Percentiles rank a stretch among this genome's conserved stretches.
These are phyloP conservation scores for Conticribra guillardii DNA, from an alignment of 108 stramenopile genomes.

Conservation along the genomic window DNA sequence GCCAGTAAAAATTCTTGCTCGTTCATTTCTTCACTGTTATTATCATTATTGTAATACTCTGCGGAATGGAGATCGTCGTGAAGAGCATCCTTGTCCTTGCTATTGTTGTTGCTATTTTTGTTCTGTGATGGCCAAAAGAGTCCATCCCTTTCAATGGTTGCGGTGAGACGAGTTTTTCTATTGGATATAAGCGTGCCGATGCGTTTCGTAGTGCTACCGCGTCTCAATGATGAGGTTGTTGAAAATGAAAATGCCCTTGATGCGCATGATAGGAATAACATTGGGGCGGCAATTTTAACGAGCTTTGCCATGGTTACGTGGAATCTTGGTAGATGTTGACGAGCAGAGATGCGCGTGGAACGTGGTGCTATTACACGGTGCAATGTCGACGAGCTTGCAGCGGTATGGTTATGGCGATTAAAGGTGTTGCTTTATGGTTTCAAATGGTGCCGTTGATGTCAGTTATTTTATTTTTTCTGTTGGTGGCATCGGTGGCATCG, in stretches of 20 bases:
- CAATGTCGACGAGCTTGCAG: too few species aligned
- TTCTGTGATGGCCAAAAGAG: constrained; percentile 41
- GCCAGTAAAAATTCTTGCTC: constrained; percentile 43
- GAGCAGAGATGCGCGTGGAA: too few species aligned
- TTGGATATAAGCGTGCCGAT: background rate
- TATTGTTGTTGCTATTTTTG: background rate
- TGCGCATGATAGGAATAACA: background rate
- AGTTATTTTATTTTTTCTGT: too few species aligned
- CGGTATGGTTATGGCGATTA: too few species aligned
- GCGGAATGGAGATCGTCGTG: constrained; percentile 6
- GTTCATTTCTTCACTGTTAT: constrained; percentile 15
- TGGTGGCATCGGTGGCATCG: too few species aligned
- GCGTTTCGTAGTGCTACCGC: too few species aligned
- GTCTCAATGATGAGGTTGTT: background rate
- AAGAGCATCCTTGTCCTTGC: background rate
- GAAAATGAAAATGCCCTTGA: background rate
- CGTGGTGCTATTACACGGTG: too few species aligned
- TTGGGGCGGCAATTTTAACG: too few species aligned
- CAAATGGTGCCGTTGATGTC: too few species aligned
- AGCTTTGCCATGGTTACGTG: too few species aligned
- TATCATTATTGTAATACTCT: constrained; percentile 13
- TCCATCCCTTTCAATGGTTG: constrained; percentile 24
- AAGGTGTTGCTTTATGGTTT: too few species aligned
- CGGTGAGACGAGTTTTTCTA: background rate
- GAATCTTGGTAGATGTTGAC: too few species aligned